Conservation (phyloP, 352 stramenopile species). For the Phytophthora ramorum region DNA sequence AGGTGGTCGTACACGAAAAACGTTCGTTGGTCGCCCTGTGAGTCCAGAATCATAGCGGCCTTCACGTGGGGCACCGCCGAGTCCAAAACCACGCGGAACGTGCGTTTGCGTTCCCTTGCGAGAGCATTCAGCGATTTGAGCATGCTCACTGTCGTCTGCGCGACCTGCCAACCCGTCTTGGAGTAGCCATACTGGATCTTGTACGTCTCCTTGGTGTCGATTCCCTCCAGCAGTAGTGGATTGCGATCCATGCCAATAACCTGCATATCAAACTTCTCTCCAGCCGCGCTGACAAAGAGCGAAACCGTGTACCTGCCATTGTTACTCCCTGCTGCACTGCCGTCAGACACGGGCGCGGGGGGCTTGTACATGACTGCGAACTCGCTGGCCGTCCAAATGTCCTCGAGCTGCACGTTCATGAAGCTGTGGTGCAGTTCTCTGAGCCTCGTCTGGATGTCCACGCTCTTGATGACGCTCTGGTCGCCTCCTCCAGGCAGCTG, state of each 20-base stretch:
- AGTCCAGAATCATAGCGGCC: constrained; percentile 87
- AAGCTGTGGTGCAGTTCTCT: constrained; percentile 82
- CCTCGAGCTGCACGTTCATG: constrained; percentile 60
- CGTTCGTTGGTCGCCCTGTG: constrained; percentile 84
- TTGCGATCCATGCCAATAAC: constrained; percentile 77
- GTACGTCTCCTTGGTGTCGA: constrained; percentile 68
- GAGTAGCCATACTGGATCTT: constrained; percentile 84
- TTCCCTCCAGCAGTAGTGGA: constrained; percentile 61
- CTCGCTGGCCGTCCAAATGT: constrained; percentile 84
- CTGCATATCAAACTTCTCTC: constrained; percentile 85
- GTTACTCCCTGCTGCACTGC: background rate
- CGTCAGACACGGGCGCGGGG: constrained; percentile 9
- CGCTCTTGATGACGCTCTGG: constrained; percentile 81
- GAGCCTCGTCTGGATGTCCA: constrained; percentile 87
- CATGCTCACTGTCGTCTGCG: constrained; percentile 79
- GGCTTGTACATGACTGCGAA: constrained; percentile 78
- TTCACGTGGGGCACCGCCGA: constrained; percentile 86
- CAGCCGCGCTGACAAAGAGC: constrained; percentile 79
- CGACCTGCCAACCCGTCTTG: constrained; percentile 84
- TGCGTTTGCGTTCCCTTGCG: constrained; percentile 74
- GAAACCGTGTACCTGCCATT: constrained; percentile 72
- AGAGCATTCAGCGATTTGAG: constrained; percentile 83
- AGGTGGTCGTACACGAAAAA: constrained; percentile 89
- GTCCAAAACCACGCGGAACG: constrained; percentile 84
- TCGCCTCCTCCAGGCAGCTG: constrained; percentile 46